Evolutionary conservation across 345 rosid genomes (phyloP), one percentile per base, ranked within the genome.

Genomic region (Syzygium jambos): DNA sequence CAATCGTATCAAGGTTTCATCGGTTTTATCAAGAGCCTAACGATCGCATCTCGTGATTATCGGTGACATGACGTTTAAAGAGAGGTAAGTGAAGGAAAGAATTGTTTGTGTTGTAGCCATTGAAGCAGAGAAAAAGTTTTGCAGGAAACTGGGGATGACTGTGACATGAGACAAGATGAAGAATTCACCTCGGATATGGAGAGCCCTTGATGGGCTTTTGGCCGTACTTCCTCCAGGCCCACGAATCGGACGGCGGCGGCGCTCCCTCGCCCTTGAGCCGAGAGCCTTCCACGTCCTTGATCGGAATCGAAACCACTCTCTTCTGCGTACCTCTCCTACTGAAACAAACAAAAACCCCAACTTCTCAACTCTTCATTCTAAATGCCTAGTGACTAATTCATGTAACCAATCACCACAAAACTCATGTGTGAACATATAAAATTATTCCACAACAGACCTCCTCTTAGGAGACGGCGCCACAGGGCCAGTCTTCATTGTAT

Each of bases 181-280:
- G 16, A 84, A 78, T 17, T 86, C 86, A 95, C 98, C 98, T 95
- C 30, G 99, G 99, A 89, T 95, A 98, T 41, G 98, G 98, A 25
- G 99, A 95, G 52, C 99, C 99, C 88, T 98, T 98, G 94, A 98
- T 96, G 89, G 99, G 99, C 88, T 98, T 98, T 86, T 98, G 99
- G 59, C 99, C 99, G 88, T 98, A 98, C 88, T 98, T 98, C 88
- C 99, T 89, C 99, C 99, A 98, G 2, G 99, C 98, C 99, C 99
- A 98, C 17, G 99, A 98, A 91, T 98, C 99, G 1, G 99, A 91
- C 78, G 99, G 99, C 65, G 99, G 99, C 21, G 97, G 94, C 53
- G 96, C 92, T 65, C 92, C 89, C 84, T 96, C 99, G 0, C 99
- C 97, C 89, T 94, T 98, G 84, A 93, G 89, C 85, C 98, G 87